A percentile compares a stretch with the other conserved stretches of the same genome.
Conservation (phyloP, 139 green algal genomes). For the Chlorella sp. region DNA sequence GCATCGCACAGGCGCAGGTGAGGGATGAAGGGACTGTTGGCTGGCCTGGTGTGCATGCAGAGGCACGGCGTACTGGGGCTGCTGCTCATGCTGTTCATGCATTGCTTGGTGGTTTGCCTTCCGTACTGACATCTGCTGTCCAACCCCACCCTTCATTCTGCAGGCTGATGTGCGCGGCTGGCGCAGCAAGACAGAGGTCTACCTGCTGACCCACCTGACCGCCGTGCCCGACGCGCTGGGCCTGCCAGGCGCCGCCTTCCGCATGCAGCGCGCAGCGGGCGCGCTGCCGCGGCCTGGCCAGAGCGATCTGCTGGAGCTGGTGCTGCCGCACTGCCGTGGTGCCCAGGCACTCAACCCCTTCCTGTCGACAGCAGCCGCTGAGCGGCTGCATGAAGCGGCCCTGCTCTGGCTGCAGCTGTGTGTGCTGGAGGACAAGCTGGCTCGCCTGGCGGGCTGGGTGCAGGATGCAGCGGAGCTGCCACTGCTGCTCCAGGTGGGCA, state of each 20-base stretch:
- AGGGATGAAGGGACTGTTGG: not conserved
- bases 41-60: too few species aligned
- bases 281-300: not conserved
- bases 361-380: slow-evolving; percentile 16
- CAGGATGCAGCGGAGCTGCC: not conserved
- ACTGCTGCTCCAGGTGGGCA: slow-evolving; percentile 28
- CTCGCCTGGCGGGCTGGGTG: slow-evolving; percentile 4
- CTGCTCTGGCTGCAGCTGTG: slow-evolving; percentile 66
- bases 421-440: slow-evolving; percentile 67
- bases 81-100: too few species aligned
- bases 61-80: too few species aligned
- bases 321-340: not conserved
- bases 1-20: slow-evolving; percentile 25
- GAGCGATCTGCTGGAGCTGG: slow-evolving; percentile 35
- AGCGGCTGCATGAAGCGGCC: slow-evolving; percentile 9
- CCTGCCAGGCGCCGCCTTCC: slow-evolving; percentile 29
- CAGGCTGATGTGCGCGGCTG: not conserved
- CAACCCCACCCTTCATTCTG: not conserved
- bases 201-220: slow-evolving; percentile 36
- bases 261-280: slow-evolving; percentile 6
- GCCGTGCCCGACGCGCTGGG: slow-evolving; percentile 21
- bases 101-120: too few species aligned
- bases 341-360: slow-evolving; percentile 50
- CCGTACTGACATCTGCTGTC: too few species aligned
- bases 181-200: not conserved